phyloP scores from a whole-genome alignment of 2,329 filamentous ascomycete species.

The Colletotrichum eleusines region DNA sequence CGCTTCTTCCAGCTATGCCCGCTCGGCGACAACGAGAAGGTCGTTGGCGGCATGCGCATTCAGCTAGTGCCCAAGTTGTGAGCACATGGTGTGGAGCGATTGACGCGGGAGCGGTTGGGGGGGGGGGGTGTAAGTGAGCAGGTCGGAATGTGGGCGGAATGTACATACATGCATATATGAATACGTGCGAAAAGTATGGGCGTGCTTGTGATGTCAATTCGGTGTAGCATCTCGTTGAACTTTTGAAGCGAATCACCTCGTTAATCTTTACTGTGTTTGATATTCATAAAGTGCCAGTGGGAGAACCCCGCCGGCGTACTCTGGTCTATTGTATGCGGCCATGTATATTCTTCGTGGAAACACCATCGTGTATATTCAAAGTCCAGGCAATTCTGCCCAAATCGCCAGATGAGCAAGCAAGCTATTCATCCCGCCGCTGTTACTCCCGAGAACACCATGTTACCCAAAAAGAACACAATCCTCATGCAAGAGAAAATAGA shows the following conservation, averaged over 20 bases:
- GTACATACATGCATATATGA: background rate
- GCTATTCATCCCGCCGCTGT: slow-evolving; percentile 19
- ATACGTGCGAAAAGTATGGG: background rate
- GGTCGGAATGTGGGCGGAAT: slow-evolving; percentile 9
- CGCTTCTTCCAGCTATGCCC: slow-evolving; percentile 78
- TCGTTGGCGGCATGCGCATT: slow-evolving; percentile 65
- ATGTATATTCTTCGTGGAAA: background rate
- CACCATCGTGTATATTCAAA: slow-evolving; percentile 23
- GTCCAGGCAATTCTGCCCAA: slow-evolving; percentile 20
- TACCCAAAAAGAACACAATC: background rate
- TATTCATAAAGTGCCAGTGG: background rate
- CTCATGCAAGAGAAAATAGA: background rate
- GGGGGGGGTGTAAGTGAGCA: background rate
- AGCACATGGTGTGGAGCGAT: background rate
- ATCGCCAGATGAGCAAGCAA: slow-evolving; percentile 16
- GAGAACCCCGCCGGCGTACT: background rate
- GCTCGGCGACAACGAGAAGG: slow-evolving; percentile 67
- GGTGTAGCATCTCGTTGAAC: slow-evolving; percentile 1
- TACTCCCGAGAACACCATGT: slow-evolving; percentile 34
- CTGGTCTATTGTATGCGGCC: background rate
- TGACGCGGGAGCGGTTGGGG: background rate
- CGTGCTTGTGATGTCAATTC: background rate
- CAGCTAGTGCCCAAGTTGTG: slow-evolving; percentile 67
- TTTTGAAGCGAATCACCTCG: background rate
- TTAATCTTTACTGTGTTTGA: background rate